These are phyloP conservation scores for Aspergillus ruber DNA, from an alignment of 2,329 filamentous ascomycete genomes.

Conservation along the genomic window DNA sequence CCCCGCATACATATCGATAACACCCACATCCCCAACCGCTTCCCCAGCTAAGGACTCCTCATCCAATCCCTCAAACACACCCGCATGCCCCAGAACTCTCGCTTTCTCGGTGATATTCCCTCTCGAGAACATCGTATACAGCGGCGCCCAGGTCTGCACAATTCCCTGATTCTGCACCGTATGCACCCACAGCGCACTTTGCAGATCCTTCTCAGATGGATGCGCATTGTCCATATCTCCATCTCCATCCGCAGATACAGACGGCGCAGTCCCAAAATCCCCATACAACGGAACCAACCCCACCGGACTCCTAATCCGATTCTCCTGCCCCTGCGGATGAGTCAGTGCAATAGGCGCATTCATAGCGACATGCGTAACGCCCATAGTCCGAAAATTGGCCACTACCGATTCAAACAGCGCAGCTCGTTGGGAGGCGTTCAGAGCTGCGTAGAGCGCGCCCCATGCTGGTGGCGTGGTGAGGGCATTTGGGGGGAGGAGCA, in stretches of 20 bases:
- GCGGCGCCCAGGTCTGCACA: constrained; percentile 75
- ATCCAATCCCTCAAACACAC: constrained; percentile 28
- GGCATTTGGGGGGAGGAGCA: constrained; percentile 49
- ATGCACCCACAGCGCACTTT: constrained; percentile 67
- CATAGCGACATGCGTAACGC: constrained; percentile 51
- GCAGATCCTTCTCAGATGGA: constrained; percentile 51
- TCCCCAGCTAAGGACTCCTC: constrained; percentile 17
- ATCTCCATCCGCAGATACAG: neutral
- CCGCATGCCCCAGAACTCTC: constrained; percentile 53
- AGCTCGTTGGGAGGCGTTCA: constrained; percentile 24
- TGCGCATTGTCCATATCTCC: constrained; percentile 14
- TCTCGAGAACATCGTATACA: constrained; percentile 89
- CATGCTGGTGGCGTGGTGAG: constrained; percentile 29
- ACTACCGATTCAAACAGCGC: constrained; percentile 39
- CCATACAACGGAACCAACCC: constrained; percentile 66
- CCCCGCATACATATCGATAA: constrained; percentile 79
- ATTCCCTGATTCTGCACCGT: constrained; percentile 72
- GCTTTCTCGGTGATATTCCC: constrained; percentile 89
- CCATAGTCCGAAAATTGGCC: constrained; percentile 28
- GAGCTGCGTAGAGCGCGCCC: constrained; percentile 20
- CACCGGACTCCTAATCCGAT: constrained; percentile 66
- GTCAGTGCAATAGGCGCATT: constrained; percentile 50
- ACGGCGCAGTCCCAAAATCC: constrained; percentile 57
- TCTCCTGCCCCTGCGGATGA: constrained; percentile 44
- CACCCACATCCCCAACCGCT: constrained; percentile 25